Evolutionary conservation across 2,329 filamentous ascomycete genomes (phyloP).

Genomic region (Stachybotrys chartarum): DNA sequence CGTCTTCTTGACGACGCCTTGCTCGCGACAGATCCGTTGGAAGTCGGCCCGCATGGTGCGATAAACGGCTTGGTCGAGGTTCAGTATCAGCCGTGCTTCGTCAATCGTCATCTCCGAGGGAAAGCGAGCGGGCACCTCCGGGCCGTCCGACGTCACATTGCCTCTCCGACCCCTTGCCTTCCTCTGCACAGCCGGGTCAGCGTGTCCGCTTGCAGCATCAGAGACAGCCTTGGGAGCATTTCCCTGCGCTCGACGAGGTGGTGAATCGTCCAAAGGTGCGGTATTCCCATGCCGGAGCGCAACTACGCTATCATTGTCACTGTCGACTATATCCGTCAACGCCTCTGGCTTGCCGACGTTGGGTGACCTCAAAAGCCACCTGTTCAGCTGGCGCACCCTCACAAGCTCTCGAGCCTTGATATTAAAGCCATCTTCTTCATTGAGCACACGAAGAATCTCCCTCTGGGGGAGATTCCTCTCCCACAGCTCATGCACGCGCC

Average conservation of each 20-base stretch:
- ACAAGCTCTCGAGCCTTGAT: slow-evolving; percentile 66
- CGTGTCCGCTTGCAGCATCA: background rate
- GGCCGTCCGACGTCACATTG: slow-evolving; percentile 57
- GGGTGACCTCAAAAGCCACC: slow-evolving; percentile 57
- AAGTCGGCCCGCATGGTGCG: slow-evolving; percentile 59
- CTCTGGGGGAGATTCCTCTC: slow-evolving; percentile 63
- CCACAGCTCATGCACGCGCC: slow-evolving; percentile 70
- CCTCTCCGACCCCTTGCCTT: slow-evolving; percentile 47
- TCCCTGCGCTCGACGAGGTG: background rate
- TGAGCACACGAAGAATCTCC: slow-evolving; percentile 66
- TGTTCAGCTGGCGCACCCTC: slow-evolving; percentile 60
- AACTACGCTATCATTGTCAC: slow-evolving; percentile 1
- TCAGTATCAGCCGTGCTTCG: slow-evolving; percentile 65
- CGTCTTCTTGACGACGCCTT: slow-evolving; percentile 68
- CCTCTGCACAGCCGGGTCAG: slow-evolving; percentile 1
- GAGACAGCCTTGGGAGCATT: background rate
- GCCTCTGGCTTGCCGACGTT: slow-evolving; percentile 46
- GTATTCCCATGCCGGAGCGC: background rate
- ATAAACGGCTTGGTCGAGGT: slow-evolving; percentile 57
- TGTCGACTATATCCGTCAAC: slow-evolving; percentile 5
- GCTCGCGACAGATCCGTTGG: slow-evolving; percentile 60
- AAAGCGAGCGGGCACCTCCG: slow-evolving; percentile 65
- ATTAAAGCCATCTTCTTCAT: slow-evolving; percentile 61
- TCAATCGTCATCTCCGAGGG: slow-evolving; percentile 78
- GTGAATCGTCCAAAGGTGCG: slow-evolving; percentile 1